Evolutionary conservation across 805 yeast species (phyloP).

Genomic region (Sungouiozyma ichnusensis): DNA sequence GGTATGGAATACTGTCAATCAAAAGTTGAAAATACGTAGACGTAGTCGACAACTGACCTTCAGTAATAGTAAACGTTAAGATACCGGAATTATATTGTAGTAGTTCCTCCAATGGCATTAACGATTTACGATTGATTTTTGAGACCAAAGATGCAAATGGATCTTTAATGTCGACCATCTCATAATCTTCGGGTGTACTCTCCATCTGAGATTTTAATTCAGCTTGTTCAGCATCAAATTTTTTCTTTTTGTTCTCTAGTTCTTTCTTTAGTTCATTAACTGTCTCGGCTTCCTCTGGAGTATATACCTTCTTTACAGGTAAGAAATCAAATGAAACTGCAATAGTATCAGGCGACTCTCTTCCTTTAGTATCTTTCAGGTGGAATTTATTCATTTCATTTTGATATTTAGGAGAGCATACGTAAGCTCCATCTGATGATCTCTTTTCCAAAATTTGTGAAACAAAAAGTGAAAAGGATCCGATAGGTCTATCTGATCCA

Average conservation of each 20-base stretch:
- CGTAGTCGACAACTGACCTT: conserved; percentile 39
- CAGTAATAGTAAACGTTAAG: conserved; percentile 41
- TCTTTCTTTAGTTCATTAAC: conserved; percentile 34
- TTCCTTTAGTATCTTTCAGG: conserved; percentile 26
- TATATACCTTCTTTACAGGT: conserved; percentile 54
- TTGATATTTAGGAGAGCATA: conserved; percentile 42
- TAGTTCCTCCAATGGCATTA: conserved; percentile 42
- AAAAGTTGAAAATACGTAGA: conserved; percentile 46
- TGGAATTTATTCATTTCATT: conserved; percentile 31
- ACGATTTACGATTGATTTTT: conserved; percentile 30
- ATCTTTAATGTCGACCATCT: conserved; percentile 46
- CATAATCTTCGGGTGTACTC: conserved; percentile 51
- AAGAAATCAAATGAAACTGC: conserved; percentile 50
- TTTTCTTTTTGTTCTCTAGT: conserved; percentile 30
- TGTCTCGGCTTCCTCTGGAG: conserved; percentile 44
- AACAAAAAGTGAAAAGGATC: conserved; percentile 42
- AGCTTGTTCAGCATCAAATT: conserved; percentile 36
- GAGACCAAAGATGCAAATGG: conserved; percentile 29
- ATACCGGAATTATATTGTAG: conserved; percentile 48
- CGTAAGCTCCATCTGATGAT: conserved; percentile 33
- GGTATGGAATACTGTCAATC: conserved; percentile 54
- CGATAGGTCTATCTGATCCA: conserved; percentile 55
- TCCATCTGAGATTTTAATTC: conserved; percentile 41
- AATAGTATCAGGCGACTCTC: conserved; percentile 42
- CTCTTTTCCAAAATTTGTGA: conserved; percentile 35